A percentile compares a stretch with the other conserved stretches of the same genome.
Evolutionary conservation across 1,139 yeast genomes (phyloP).

Genomic region (Nakaseomyces nivariensis): DNA sequence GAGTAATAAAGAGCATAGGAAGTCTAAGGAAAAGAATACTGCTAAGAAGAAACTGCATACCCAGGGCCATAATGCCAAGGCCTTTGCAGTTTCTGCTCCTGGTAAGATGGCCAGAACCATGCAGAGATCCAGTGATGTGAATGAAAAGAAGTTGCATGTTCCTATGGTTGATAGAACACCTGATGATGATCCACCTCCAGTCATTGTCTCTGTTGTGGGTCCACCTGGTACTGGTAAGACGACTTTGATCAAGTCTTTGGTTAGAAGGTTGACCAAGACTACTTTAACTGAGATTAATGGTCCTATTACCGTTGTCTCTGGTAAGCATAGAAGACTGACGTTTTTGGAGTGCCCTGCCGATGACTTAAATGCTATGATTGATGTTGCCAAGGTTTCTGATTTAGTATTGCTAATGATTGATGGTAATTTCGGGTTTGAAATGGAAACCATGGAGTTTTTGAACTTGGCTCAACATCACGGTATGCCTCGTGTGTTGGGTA

Average conservation of each 20-base stretch:
- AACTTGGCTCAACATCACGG: constrained; percentile 97
- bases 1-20: constrained; percentile 51
- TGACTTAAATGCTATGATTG: constrained; percentile 92
- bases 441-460: constrained; percentile 99
- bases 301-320: constrained; percentile 95
- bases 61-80: constrained; percentile 88
- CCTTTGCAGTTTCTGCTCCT: constrained; percentile 90
- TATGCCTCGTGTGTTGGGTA: constrained; percentile 95
- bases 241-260: constrained; percentile 81
- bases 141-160: constrained; percentile 82
- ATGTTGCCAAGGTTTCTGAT: constrained; percentile 92
- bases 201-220: constrained; percentile 92
- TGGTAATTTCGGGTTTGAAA: constrained; percentile 96
- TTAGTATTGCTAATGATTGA: constrained; percentile 81
- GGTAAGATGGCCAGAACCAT: constrained; percentile 81
- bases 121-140: constrained; percentile 72
- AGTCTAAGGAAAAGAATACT: constrained; percentile 46
- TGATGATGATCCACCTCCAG: constrained; percentile 95
- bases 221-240: constrained; percentile 99
- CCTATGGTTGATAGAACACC: constrained; percentile 98
- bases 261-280: constrained; percentile 83
- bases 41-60: constrained; percentile 83
- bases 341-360: constrained; percentile 81
- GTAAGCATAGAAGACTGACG: constrained; percentile 86
- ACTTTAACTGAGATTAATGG: constrained; percentile 81